phyloP scores from a whole-genome alignment of 129 eudicot genomes.

The Flaveria linearis region DNA sequence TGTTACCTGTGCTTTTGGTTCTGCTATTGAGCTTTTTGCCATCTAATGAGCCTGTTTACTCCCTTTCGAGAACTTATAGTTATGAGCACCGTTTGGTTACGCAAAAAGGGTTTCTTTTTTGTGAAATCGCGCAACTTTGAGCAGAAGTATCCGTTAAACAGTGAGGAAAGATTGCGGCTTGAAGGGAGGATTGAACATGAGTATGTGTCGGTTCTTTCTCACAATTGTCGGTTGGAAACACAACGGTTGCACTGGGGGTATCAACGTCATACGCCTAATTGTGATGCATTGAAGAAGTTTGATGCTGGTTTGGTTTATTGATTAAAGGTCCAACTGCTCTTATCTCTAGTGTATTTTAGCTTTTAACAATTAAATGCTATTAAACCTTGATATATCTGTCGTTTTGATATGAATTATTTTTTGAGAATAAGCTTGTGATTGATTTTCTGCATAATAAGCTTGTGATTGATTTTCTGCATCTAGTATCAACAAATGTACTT shows the following conservation, averaged over 20 bases:
- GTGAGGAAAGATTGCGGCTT: constrained; percentile 50
- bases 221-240: constrained; percentile 65
- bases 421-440: constrained; percentile 14
- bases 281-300: constrained; percentile 50
- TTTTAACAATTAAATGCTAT: neutral
- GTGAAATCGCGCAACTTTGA: constrained; percentile 64
- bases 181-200: constrained; percentile 65
- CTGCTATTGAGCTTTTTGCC: constrained; percentile 59
- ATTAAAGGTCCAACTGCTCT: constrained; percentile 36
- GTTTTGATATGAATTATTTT: neutral
- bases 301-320: constrained; percentile 35
- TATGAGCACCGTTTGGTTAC: constrained; percentile 48
- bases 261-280: constrained; percentile 56
- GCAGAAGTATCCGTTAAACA: constrained; percentile 51
- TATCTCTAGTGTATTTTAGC: neutral
- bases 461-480: constrained; percentile 14
- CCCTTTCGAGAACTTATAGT: constrained; percentile 48
- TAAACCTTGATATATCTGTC: constrained; percentile 7
- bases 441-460: constrained; percentile 10
- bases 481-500: neutral
- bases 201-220: constrained; percentile 48
- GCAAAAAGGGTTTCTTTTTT: constrained; percentile 59
- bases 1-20: constrained; percentile 62
- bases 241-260: constrained; percentile 75
- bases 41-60: constrained; percentile 62